Evolutionary conservation across 371 early-diverging fungal genomes (phyloP), one percentile per base, ranked within the genome.

Genomic region (Batrachochytrium dendrobatidis): DNA sequence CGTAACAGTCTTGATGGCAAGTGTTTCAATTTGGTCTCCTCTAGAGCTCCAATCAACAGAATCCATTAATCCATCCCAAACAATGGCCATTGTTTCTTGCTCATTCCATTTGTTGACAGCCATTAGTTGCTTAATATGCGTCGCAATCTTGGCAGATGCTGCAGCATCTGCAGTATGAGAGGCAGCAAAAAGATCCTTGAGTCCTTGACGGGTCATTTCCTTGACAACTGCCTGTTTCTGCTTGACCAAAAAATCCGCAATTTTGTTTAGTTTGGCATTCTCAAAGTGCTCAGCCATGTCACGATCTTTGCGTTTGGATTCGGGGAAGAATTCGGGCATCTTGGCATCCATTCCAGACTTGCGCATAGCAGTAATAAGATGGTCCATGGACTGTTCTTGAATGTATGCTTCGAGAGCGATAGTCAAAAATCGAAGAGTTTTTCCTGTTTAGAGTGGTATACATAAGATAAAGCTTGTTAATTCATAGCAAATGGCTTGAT

Each of bases 271-370:
- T 53, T 90, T 92, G 68, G 91, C 89, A 39, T 86, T 88, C 70
- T 90, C 91, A 74, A 93, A 93, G 72, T 93, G 92, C 52, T 88
- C 87, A 33, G 83, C 85, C 63, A 94, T 82, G 69, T 87, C 85
- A 55, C 91, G 89, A 63, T 88, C 90, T 66, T 84, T 84, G 59
- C 91, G 83, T 79, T 92, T 91, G 77, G 84, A 89, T 55, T 86
- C 86, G 54, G 95, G 95, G 85, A 93, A 92, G 61, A 94, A 89
- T 49, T 91, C 91, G 53, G 84, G 72, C 51, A 94, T 80, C 61
- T 82, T 83, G 50, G 73, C 70, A 64, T 87, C 85, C 66, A 93
- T 72, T 34, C 85, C 86, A 50, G 85, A 75, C 62, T 80, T 82
- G 63, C 74, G 72, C 57, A 94, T 77, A 39, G 74, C 68, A 53